phyloP scores from a whole-genome alignment of 1,284 basidiomycete genomes.

The Rhodotorula sp. region DNA sequence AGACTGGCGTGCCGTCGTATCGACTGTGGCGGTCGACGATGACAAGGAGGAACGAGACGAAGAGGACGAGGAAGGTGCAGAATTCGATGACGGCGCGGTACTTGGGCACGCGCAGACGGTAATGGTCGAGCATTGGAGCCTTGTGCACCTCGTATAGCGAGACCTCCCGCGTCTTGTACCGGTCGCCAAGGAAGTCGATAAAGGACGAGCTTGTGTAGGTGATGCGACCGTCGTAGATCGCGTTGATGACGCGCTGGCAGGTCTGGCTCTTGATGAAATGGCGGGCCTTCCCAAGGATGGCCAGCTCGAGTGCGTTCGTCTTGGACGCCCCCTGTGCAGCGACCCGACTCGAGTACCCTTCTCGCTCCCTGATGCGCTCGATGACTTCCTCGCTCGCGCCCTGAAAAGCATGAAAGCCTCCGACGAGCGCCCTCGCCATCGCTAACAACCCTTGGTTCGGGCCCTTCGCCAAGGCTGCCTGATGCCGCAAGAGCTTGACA shows the following conservation, averaged over 20 bases:
- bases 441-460: slow-evolving; percentile 34
- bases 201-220: slow-evolving; percentile 45
- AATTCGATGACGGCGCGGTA: slow-evolving; percentile 39
- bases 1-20: slow-evolving; percentile 24
- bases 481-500: slow-evolving; percentile 40
- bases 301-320: slow-evolving; percentile 41
- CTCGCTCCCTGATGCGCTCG: slow-evolving; percentile 32
- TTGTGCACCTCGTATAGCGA: slow-evolving; percentile 50
- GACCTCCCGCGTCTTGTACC: slow-evolving; percentile 51
- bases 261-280: slow-evolving; percentile 38
- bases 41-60: slow-evolving; percentile 49
- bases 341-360: slow-evolving; percentile 26
- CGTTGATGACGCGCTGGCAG: slow-evolving; percentile 42
- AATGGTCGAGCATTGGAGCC: slow-evolving; percentile 52
- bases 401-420: slow-evolving; percentile 44
- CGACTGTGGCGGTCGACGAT: slow-evolving; percentile 44
- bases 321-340: slow-evolving; percentile 31
- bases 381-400: slow-evolving; percentile 41
- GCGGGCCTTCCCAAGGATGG: slow-evolving; percentile 36
- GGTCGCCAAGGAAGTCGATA: slow-evolving; percentile 48
- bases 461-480: slow-evolving; percentile 16
- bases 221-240: slow-evolving; percentile 45
- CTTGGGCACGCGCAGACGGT: slow-evolving; percentile 49
- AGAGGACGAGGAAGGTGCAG: slow-evolving; percentile 46
- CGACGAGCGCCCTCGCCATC: slow-evolving; percentile 41